These are phyloP conservation scores for Fusarium kyushuense DNA, from an alignment of 2,329 filamentous ascomycete species.

Conservation along the genomic window DNA sequence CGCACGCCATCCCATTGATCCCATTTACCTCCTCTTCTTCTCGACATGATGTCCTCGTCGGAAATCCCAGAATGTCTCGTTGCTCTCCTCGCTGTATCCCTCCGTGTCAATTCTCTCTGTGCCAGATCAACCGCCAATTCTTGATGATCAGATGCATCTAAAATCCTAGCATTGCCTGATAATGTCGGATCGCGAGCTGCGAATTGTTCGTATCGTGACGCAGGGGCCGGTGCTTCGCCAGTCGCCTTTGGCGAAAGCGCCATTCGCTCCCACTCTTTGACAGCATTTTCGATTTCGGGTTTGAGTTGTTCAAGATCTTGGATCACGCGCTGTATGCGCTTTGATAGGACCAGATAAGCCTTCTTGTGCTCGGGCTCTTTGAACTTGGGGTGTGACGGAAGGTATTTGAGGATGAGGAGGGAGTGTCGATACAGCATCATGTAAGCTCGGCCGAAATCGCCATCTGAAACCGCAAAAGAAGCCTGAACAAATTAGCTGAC, in stretches of 20 bases:
- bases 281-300: constrained; percentile 78
- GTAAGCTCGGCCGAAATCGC: constrained; percentile 89
- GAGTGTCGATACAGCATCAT: constrained; percentile 92
- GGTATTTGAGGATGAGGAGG: constrained; percentile 80
- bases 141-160: constrained; percentile 78
- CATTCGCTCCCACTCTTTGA: constrained; percentile 74
- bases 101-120: constrained; percentile 75
- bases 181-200: constrained; percentile 72
- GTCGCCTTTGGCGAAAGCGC: constrained; percentile 54
- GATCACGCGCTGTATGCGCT: constrained; percentile 69
- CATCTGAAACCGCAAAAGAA: constrained; percentile 84
- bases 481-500: constrained; percentile 67
- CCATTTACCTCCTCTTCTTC: constrained; percentile 61
- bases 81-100: constrained; percentile 71
- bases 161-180: constrained; percentile 66
- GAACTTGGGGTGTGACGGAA: constrained; percentile 81
- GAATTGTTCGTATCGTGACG: constrained; percentile 59
- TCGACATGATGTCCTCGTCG: constrained; percentile 67
- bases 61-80: constrained; percentile 69
- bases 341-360: constrained; percentile 66
- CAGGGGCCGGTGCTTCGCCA: constrained; percentile 35
- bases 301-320: constrained; percentile 81
- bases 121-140: constrained; percentile 83
- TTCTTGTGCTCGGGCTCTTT: constrained; percentile 73
- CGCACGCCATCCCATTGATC: constrained; percentile 54